phyloP scores from a whole-genome alignment of 225 moss, liverwort and hornwort genomes.

The Polytrichum formosum region DNA sequence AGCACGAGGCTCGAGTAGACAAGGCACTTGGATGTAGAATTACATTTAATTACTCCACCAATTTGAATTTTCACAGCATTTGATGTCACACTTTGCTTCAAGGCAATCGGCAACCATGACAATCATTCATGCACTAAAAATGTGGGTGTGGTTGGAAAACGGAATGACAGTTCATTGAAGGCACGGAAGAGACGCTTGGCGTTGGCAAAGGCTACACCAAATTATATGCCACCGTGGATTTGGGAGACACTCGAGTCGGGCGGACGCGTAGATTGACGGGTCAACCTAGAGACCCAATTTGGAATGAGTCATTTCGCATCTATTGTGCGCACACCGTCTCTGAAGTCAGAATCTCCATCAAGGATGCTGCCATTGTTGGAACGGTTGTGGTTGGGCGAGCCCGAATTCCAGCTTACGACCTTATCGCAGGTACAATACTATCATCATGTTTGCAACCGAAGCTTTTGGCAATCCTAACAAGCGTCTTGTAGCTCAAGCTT shows the following conservation, averaged over 20 bases:
- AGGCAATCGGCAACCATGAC: no score
- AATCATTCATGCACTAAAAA: not conserved
- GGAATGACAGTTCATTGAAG: slow-evolving; percentile 11
- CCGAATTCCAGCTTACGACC: slow-evolving; percentile 36
- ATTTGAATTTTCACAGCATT: no score
- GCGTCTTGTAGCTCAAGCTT: no score
- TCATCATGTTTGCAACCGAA: no score
- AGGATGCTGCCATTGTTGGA: slow-evolving; percentile 57
- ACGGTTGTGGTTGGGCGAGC: slow-evolving; percentile 54
- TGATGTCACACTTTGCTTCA: no score
- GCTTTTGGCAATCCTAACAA: no score
- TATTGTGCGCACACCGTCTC: slow-evolving; percentile 45
- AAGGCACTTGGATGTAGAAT: no score
- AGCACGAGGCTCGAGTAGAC: no score
- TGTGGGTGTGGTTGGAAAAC: not conserved
- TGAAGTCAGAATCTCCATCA: slow-evolving; percentile 42
- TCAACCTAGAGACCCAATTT: slow-evolving; percentile 51
- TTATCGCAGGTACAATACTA: slow-evolving; percentile 33
- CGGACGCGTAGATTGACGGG: slow-evolving; percentile 45
- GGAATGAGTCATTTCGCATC: slow-evolving; percentile 59
- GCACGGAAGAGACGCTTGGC: slow-evolving; percentile 1
- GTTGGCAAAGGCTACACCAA: slow-evolving; percentile 32
- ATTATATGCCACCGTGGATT: slow-evolving; percentile 62
- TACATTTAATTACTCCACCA: no score
- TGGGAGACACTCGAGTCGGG: slow-evolving; percentile 52